These are phyloP conservation scores for Neospermospora avenae DNA, from an alignment of 2,329 filamentous ascomycete genomes.

Conservation along the genomic window DNA sequence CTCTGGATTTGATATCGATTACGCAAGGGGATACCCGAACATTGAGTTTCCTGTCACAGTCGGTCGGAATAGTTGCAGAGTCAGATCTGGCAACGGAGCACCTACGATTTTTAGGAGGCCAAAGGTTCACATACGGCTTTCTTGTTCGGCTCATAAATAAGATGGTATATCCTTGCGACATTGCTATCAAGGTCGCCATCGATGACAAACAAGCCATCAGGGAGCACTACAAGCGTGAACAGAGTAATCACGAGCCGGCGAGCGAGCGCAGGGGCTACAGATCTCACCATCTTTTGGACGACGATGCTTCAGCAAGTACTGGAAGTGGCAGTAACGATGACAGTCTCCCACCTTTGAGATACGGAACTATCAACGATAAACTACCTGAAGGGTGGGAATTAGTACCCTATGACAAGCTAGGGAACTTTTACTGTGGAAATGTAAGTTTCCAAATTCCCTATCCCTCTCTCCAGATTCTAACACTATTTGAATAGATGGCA, in stretches of 20 bases:
- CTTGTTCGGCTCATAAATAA: conserved; percentile 72
- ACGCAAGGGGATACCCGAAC: conserved; percentile 74
- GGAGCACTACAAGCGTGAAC: conserved; percentile 62
- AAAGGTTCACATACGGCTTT: conserved; percentile 82
- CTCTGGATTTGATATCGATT: conserved; percentile 81
- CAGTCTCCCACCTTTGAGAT: conserved; percentile 70
- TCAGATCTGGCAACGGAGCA: conserved; percentile 86
- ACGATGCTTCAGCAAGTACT: conserved; percentile 33
- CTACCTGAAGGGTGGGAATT: conserved; percentile 76
- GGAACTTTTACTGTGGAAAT: conserved; percentile 93
- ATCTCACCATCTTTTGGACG: conserved; percentile 28
- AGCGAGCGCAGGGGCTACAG: conserved; percentile 32
- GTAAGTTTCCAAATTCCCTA: conserved; percentile 42
- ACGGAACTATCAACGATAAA: conserved; percentile 75
- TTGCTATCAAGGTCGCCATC: conserved; percentile 80
- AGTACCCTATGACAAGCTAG: conserved; percentile 71
- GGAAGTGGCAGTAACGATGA: conserved; percentile 30
- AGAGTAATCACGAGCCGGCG: conserved; percentile 30
- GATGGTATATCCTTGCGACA: conserved; percentile 81
- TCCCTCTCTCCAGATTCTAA: background rate
- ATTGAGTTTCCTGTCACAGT: conserved; percentile 87
- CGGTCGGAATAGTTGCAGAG: conserved; percentile 86
- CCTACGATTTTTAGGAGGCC: conserved; percentile 86
- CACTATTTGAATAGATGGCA: conserved; percentile 66
- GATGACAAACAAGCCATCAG: conserved; percentile 72